Evolutionary conservation across 805 yeast genomes (phyloP).

Genomic region (Hanseniaspora osmophila): DNA sequence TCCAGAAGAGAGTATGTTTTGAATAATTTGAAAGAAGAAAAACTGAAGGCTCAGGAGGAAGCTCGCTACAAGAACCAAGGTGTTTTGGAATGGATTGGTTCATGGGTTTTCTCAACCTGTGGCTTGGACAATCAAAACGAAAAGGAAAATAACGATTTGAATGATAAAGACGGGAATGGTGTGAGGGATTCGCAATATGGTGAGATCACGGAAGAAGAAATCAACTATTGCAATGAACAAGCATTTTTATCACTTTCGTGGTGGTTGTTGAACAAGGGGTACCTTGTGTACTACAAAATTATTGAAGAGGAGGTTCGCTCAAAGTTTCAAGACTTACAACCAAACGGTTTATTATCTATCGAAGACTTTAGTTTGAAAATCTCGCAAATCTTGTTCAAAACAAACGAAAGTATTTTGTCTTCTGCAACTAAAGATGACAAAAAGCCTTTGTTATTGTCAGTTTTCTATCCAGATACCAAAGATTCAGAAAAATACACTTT

Average conservation of each 20-base stretch:
- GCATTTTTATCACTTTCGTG: constrained; percentile 77
- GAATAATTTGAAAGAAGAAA: constrained; percentile 46
- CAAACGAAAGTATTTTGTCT: constrained; percentile 22
- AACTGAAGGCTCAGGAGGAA: constrained; percentile 8
- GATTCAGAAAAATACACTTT: constrained; percentile 40
- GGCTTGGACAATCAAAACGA: neutral
- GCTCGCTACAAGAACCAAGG: constrained; percentile 4
- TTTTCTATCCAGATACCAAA: constrained; percentile 32
- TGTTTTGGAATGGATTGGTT: constrained; percentile 5
- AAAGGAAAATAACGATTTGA: neutral
- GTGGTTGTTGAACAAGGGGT: constrained; percentile 88
- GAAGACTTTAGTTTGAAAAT: constrained; percentile 41
- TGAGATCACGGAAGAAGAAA: constrained; percentile 14
- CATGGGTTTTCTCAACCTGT: neutral
- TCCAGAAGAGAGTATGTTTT: constrained; percentile 79
- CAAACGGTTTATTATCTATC: constrained; percentile 55
- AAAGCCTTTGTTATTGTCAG: constrained; percentile 18
- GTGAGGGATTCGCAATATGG: constrained; percentile 10
- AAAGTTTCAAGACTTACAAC: constrained; percentile 50
- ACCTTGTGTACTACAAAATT: constrained; percentile 40
- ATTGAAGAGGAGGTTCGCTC: constrained; percentile 44
- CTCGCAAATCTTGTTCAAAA: constrained; percentile 21
- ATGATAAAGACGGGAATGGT: neutral
- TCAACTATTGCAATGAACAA: constrained; percentile 52
- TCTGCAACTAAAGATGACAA: constrained; percentile 16